Evolutionary conservation across 805 yeast genomes (phyloP).

Genomic region (Danielia reshetovae): DNA sequence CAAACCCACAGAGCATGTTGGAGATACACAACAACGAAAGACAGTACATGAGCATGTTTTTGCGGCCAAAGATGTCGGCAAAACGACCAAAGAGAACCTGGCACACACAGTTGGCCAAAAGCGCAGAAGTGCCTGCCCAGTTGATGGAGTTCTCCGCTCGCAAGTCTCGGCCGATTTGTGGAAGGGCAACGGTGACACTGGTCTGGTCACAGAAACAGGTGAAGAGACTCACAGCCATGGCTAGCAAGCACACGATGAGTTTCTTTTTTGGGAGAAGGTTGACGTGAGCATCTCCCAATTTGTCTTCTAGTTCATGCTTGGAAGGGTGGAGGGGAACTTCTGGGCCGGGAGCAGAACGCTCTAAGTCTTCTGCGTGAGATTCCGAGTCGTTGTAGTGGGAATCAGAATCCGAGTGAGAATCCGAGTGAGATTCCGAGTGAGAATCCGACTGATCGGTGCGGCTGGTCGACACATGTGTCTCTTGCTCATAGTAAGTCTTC

Average conservation of each 20-base stretch:
- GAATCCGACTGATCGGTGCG: no score
- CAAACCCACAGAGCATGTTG: constrained; percentile 41
- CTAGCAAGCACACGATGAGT: constrained; percentile 33
- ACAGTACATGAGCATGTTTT: constrained; percentile 39
- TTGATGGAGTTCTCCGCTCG: constrained; percentile 46
- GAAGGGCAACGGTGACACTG: constrained; percentile 45
- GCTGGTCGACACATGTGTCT: no score
- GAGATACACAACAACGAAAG: constrained; percentile 44
- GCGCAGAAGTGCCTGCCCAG: constrained; percentile 73
- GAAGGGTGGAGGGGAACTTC: no score
- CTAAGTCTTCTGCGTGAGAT: no score
- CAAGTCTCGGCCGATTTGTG: constrained; percentile 46
- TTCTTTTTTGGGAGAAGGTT: constrained; percentile 37
- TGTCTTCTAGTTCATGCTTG: constrained; percentile 17
- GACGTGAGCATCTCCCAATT: constrained; percentile 39
- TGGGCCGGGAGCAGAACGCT: no score
- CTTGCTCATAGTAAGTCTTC: no score
- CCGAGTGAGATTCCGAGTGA: no score
- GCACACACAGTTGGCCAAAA: constrained; percentile 67
- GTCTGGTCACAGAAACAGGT: constrained; percentile 49
- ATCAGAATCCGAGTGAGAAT: no score
- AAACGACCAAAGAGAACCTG: constrained; percentile 73
- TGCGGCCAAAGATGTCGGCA: constrained; percentile 61
- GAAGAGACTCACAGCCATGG: constrained; percentile 37
- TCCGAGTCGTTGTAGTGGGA: no score